A percentile compares a stretch with the other conserved stretches of the same genome.
Conservation (phyloP, 176 grass and related monocot genomes). For the Chrysopogon serrulatus region DNA sequence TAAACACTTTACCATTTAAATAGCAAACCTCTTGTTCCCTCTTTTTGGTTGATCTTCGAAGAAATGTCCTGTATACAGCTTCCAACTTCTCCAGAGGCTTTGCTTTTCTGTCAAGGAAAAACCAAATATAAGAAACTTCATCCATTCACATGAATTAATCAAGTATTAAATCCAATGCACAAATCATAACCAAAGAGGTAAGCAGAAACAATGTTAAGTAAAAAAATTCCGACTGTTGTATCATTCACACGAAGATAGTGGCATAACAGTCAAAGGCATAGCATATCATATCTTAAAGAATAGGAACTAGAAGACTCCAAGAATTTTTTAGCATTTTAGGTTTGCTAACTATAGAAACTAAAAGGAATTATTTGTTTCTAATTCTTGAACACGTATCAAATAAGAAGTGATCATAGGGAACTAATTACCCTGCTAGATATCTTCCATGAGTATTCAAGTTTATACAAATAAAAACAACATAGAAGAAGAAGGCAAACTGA, state of each 20-base stretch:
- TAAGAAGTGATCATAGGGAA: background rate
- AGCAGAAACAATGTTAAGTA: background rate
- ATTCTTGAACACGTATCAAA: background rate
- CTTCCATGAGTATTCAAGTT: background rate
- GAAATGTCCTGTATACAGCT: constrained; percentile 65
- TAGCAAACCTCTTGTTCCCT: constrained; percentile 50
- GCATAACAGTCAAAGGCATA: background rate
- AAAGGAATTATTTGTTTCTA: background rate
- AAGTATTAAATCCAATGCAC: background rate
- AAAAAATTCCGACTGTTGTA: background rate
- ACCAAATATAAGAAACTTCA: background rate
- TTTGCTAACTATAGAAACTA: background rate
- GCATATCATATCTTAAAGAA: background rate
- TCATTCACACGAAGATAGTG: background rate
- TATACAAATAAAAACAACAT: background rate
- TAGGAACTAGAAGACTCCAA: background rate
- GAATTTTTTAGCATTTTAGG: background rate
- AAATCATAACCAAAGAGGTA: background rate
- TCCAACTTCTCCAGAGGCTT: constrained; percentile 73
- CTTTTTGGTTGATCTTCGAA: constrained; percentile 55
- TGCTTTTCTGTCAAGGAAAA: constrained; percentile 44
- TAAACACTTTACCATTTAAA: background rate
- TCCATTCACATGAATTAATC: background rate
- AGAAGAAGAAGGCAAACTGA: background rate
- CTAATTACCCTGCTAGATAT: background rate